Evolutionary conservation across 2,329 filamentous ascomycete species (phyloP).

Genomic region (Ceratocystis papillata): DNA sequence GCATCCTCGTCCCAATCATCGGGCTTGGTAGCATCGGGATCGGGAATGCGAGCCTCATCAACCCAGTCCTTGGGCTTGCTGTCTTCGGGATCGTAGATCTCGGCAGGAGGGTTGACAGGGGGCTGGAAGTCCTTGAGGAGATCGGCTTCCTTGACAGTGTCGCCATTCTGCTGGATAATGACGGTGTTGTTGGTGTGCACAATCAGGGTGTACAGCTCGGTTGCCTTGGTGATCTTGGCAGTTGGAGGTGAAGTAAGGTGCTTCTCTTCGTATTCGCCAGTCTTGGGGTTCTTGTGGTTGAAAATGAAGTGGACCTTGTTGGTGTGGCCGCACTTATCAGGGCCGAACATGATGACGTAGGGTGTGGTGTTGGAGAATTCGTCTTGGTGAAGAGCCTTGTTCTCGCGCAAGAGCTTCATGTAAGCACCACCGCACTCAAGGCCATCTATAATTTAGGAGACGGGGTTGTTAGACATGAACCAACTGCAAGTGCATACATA

Average conservation of each 20-base stretch:
- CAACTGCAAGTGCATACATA: no score
- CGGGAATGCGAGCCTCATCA: constrained; percentile 79
- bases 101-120: constrained; percentile 82
- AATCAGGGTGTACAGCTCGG: constrained; percentile 90
- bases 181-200: constrained; percentile 95
- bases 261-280: constrained; percentile 99
- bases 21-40: constrained; percentile 90
- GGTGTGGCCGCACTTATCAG: constrained; percentile 96
- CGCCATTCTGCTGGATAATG: constrained; percentile 82
- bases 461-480: not conserved
- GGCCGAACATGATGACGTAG: constrained; percentile 99
- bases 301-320: constrained; percentile 99
- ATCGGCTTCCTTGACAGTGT: constrained; percentile 75
- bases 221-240: constrained; percentile 82
- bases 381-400: constrained; percentile 89
- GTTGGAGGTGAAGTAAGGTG: constrained; percentile 75
- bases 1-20: constrained; percentile 99
- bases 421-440: constrained; percentile 98
- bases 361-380: constrained; percentile 97
- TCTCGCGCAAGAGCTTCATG: constrained; percentile 96
- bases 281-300: constrained; percentile 99
- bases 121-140: constrained; percentile 90
- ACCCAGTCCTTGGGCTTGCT: constrained; percentile 93
- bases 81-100: constrained; percentile 93
- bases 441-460: constrained; percentile 49